Evolutionary conservation across 2,329 filamentous ascomycete species (phyloP), one percentile per base, ranked within the genome.

Genomic region (Helotiales sp.): DNA sequence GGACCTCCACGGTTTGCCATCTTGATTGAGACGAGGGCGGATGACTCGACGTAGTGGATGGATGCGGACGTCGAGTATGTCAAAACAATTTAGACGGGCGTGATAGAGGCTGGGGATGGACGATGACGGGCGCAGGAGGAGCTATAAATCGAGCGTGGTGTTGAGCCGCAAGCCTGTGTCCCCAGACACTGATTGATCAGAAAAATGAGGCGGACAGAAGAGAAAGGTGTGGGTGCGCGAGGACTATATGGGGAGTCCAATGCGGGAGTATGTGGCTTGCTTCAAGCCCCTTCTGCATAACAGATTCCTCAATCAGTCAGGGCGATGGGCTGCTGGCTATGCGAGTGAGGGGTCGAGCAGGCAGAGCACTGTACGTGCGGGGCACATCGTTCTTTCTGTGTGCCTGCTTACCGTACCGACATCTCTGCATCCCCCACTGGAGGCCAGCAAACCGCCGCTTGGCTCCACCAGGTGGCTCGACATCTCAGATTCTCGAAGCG

Each of bases 1-100:
- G 49, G 54, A 30, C 48, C 47, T 29, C 17, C 54, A 52, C 31
- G 5, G 15, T 48, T 17, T 48, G 46, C 15, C 46, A 48, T 48
- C 6, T 31, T 48, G 46, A 44, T 48, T 30, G 46, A 31, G 30
- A 27, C 31, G 46, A 48, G 17, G n/a, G 46, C 46, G 19, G 24
- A 30, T 48, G 25, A 7, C 15, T 31, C 15, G 5, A 27, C 25
- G 25, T 30, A 31, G 25, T 19, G 17, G n/a, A 48, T 30, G 12
- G 46, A 8, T 19, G 25, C 15, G 27, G 25, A 10, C 10, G 27
- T 19, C 25, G 19, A 48, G 27, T 17, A 31, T 33, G 4, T 13
- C 46, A 27, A 48, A 29, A 17, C 12, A n/a, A 29, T 22, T 4
- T 12, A 33, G 29, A 17, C 25, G 46, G 46, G 46, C 46, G 46